These are phyloP conservation scores for Calonectria multiphialidica DNA, from an alignment of 2,329 filamentous ascomycete genomes.

Conservation along the genomic window DNA sequence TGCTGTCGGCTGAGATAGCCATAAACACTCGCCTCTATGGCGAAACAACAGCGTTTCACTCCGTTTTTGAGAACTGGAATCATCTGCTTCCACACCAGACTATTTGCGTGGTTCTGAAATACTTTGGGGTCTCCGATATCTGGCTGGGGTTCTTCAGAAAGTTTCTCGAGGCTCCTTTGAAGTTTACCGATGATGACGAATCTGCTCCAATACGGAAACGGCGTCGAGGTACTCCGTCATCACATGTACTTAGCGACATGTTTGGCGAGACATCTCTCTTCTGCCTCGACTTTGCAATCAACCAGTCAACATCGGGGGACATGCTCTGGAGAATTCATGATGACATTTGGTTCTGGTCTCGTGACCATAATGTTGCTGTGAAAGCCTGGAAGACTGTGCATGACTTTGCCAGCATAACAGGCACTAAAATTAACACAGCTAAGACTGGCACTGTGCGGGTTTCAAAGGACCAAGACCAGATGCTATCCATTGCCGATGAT, in stretches of 20 bases:
- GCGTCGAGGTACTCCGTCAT: slow-evolving; percentile 69
- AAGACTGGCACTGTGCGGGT: slow-evolving; percentile 64
- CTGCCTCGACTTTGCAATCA: slow-evolving; percentile 74
- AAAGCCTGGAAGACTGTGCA: slow-evolving; percentile 71
- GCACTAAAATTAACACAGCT: slow-evolving; percentile 65
- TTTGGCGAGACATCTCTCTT: slow-evolving; percentile 73
- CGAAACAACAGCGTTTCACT: slow-evolving; percentile 59
- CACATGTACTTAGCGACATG: slow-evolving; percentile 69
- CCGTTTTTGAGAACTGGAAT: slow-evolving; percentile 59
- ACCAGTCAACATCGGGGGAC: slow-evolving; percentile 64
- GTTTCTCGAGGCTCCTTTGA: slow-evolving; percentile 70
- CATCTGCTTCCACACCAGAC: slow-evolving; percentile 66
- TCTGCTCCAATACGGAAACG: slow-evolving; percentile 57
- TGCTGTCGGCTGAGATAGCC: slow-evolving; percentile 60
- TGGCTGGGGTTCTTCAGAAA: slow-evolving; percentile 71
- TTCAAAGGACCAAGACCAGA: slow-evolving; percentile 35
- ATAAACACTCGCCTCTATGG: slow-evolving; percentile 59
- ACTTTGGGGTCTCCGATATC: slow-evolving; percentile 67
- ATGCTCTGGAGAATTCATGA: slow-evolving; percentile 73
- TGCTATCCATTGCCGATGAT: slow-evolving; percentile 40
- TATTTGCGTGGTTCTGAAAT: slow-evolving; percentile 67
- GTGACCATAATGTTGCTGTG: slow-evolving; percentile 63
- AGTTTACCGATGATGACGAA: slow-evolving; percentile 66
- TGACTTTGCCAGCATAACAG: slow-evolving; percentile 66
- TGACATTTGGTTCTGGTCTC: slow-evolving; percentile 76